These are phyloP conservation scores for Boletellus deceptivus DNA, from an alignment of 1,284 basidiomycete genomes.

Conservation along the genomic window DNA sequence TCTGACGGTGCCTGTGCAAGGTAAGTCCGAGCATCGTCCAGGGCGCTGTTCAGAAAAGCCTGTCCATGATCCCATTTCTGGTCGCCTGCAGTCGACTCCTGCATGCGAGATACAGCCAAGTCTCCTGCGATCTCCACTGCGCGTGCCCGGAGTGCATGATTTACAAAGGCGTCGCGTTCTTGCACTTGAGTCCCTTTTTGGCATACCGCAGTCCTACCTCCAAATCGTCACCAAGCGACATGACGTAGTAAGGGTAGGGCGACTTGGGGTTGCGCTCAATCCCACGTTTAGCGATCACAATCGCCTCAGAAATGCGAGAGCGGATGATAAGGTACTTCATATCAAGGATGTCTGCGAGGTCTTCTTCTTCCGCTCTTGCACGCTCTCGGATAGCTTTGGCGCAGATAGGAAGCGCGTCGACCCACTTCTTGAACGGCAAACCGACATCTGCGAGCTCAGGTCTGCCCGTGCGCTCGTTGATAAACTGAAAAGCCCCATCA, in stretches of 20 bases:
- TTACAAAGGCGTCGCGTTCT: slow-evolving; percentile 42
- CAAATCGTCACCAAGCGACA: slow-evolving; percentile 41
- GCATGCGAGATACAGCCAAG: slow-evolving; percentile 36
- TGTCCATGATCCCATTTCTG: slow-evolving; percentile 51
- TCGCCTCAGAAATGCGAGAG: slow-evolving; percentile 41
- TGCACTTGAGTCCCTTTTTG: slow-evolving; percentile 57
- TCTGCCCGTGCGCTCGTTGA: slow-evolving; percentile 43
- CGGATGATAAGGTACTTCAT: slow-evolving; percentile 53
- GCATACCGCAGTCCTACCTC: slow-evolving; percentile 35
- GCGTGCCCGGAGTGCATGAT: slow-evolving; percentile 53
- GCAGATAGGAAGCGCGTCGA: slow-evolving; percentile 51
- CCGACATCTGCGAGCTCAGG: slow-evolving; percentile 42
- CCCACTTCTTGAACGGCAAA: slow-evolving; percentile 54
- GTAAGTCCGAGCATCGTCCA: slow-evolving; percentile 56
- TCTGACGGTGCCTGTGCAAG: slow-evolving; percentile 56
- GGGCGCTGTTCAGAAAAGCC: slow-evolving; percentile 40
- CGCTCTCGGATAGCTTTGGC: slow-evolving; percentile 45
- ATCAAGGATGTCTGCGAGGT: slow-evolving; percentile 55
- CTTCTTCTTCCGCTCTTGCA: slow-evolving; percentile 38
- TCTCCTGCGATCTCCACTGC: slow-evolving; percentile 49
- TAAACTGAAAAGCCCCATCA: slow-evolving; percentile 48
- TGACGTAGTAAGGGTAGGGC: slow-evolving; percentile 57
- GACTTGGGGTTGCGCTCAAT: slow-evolving; percentile 49
- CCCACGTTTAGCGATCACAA: slow-evolving; percentile 40
- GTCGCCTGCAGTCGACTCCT: slow-evolving; percentile 39